Base-by-base conservation (phyloP, 129 eudicot genomes). In the Sambucus nigra region DNA sequence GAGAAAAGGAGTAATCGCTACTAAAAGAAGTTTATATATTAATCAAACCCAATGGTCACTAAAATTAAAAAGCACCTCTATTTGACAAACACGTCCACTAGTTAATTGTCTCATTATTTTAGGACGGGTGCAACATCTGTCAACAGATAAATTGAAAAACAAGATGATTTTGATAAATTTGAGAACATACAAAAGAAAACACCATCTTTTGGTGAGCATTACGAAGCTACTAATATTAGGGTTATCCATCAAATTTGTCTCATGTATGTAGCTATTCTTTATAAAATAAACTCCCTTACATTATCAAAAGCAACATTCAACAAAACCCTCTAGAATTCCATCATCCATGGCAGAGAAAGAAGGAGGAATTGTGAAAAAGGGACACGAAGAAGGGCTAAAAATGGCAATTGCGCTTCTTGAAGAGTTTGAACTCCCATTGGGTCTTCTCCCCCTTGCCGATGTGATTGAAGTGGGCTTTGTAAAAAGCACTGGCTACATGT, bases 381-480 rank as follows among this genome's bases (percentile, higher is more conserved):
- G 92, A 15, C 79, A 77, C 13, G 72, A 82, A 60, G 91, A 81
- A 47, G 92, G 85, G 23, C 50, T 77, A 3, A 82, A 82, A 58
- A 51, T 70, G 57, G 92, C 92, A 1, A 51, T 65, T 22, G 51
- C 79, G 50, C 60, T 81, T 22, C 84, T 81, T 4, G 81, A 77
- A 45, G 81, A 77, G 24, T 57, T 59, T 12, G 65, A 73, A 21
- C 84, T 81, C 57, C 91, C 84, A 25, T 5, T 57, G 18, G 91
- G 84, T 22, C 84, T 77, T 26, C 91, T 81, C 45, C 84, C 91
- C 9, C 72, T 81, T 32, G 85, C 72, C 5, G 69, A 70, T 16
- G 85, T 82, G 25, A 57, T 71, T 13, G 83, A 83, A 63, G 86
- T 75, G 2, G 93, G 93, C 18, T 83, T 83, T 32, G 93, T 83